These are phyloP conservation scores for Blastobotrys raffinosifermentans DNA, from an alignment of 1,139 yeast species.

Conservation along the genomic window DNA sequence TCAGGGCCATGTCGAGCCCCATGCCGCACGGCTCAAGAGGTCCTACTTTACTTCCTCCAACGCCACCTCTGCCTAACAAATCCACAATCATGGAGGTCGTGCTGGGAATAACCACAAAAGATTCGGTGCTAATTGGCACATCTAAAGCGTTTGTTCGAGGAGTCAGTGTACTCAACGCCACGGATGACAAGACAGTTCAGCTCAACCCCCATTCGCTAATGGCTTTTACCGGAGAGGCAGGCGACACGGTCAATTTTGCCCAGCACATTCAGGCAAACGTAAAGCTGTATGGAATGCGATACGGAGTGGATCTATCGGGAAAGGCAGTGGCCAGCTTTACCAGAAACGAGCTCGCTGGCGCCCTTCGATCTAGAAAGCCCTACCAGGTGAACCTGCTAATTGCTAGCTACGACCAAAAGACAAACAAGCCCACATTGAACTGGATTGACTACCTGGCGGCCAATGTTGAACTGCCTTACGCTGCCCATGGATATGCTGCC, in stretches of 20 bases:
- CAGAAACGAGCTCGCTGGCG: conserved; percentile 80
- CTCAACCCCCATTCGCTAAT: conserved; percentile 73
- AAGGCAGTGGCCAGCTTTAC: conserved; percentile 84
- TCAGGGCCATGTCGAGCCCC: no score
- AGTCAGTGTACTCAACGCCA: conserved; percentile 76
- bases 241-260: conserved; percentile 94
- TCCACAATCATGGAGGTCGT: conserved; percentile 97
- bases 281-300: conserved; percentile 82
- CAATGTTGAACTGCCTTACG: conserved; percentile 84
- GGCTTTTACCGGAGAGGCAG: conserved; percentile 94
- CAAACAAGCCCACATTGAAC: conserved; percentile 60
- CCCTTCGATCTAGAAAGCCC: conserved; percentile 87
- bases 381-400: conserved; percentile 86
- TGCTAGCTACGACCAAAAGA: conserved; percentile 74
- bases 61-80: no score
- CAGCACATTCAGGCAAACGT: conserved; percentile 91
- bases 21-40: no score
- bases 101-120: conserved; percentile 77
- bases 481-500: conserved; percentile 96
- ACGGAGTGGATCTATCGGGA: conserved; percentile 60
- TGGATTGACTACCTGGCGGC: conserved; percentile 97
- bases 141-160: conserved; percentile 94
- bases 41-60: no score
- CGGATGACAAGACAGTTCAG: conserved; percentile 81
- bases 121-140: conserved; percentile 80